These are phyloP conservation scores for Yarrowia osloensis DNA, from an alignment of 805 yeast species.

Conservation along the genomic window DNA sequence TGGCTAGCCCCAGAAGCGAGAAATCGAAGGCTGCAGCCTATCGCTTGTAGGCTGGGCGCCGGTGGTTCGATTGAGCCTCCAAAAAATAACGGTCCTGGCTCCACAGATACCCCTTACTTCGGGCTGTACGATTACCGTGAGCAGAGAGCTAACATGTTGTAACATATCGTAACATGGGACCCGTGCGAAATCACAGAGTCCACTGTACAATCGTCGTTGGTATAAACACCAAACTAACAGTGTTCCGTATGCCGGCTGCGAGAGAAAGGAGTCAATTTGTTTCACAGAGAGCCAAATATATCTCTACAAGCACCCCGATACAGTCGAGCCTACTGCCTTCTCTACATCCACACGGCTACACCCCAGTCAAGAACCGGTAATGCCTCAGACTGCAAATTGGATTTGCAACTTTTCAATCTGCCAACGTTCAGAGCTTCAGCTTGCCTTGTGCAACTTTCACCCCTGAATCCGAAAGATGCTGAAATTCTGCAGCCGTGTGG, in stretches of 20 bases:
- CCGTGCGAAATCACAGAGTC: neutral
- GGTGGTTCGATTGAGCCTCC: too few relatives aligned
- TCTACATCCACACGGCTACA: too few relatives aligned
- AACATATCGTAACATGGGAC: neutral
- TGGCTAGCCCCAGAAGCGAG: neutral
- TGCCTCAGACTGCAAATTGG: neutral
- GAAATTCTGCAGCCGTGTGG: slow-evolving; percentile 6
- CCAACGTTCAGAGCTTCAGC: neutral
- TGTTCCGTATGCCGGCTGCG: too few relatives aligned
- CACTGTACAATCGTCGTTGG: neutral
- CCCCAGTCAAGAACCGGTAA: too few relatives aligned
- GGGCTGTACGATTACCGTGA: neutral
- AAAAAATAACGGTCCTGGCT: too few relatives aligned
- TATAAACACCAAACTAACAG: too few relatives aligned
- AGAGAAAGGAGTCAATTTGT: too few relatives aligned
- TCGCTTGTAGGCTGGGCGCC: neutral
- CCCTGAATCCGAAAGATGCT: slow-evolving; percentile 19
- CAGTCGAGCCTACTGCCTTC: too few relatives aligned
- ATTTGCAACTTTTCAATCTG: neutral
- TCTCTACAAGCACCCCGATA: too few relatives aligned
- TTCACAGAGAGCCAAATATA: too few relatives aligned
- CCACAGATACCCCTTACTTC: neutral
- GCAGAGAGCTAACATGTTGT: neutral
- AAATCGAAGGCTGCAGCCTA: neutral
- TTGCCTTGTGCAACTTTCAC: neutral